These are phyloP conservation scores for Avicennia marina DNA, from an alignment of 257 asterid genomes.

Conservation along the genomic window DNA sequence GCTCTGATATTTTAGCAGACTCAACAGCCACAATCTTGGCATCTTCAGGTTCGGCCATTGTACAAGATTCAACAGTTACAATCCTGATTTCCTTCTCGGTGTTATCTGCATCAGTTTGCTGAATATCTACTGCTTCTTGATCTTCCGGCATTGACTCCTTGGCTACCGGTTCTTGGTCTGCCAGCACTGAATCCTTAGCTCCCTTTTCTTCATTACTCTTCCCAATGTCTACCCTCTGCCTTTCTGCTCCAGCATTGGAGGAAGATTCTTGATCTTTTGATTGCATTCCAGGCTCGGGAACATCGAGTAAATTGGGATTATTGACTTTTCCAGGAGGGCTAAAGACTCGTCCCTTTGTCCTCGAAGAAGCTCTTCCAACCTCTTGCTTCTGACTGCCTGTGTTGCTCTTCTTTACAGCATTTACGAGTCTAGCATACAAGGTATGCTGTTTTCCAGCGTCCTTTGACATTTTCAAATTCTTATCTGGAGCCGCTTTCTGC, in stretches of 20 bases:
- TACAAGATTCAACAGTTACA: too few relatives aligned
- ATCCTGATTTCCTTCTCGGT: too few relatives aligned
- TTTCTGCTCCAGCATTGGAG: constrained; percentile 25
- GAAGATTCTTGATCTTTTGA: constrained; percentile 24
- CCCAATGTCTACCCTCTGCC: constrained; percentile 2
- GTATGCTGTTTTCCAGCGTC: constrained; percentile 33
- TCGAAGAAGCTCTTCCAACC: neutral
- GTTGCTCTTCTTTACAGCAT: constrained; percentile 22
- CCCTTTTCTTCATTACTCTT: constrained; percentile 12
- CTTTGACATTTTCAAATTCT: constrained; percentile 27
- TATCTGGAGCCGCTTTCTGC: constrained; percentile 26
- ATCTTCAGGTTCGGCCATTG: neutral
- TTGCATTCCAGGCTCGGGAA: constrained; percentile 18
- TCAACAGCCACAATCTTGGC: too few relatives aligned
- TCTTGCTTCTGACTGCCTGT: constrained; percentile 22
- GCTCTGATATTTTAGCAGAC: neutral
- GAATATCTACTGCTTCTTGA: constrained; percentile 8
- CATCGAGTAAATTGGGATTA: constrained; percentile 1
- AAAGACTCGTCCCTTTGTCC: constrained; percentile 16
- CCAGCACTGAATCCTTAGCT: constrained; percentile 10
- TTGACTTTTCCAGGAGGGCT: constrained; percentile 17
- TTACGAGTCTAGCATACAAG: constrained; percentile 26
- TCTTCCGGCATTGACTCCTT: constrained; percentile 13
- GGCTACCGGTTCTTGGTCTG: constrained; percentile 12
- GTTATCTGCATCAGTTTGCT: constrained; percentile 17